Conservation (phyloP, 2,329 filamentous ascomycete genomes). For the Camillea tinctor region DNA sequence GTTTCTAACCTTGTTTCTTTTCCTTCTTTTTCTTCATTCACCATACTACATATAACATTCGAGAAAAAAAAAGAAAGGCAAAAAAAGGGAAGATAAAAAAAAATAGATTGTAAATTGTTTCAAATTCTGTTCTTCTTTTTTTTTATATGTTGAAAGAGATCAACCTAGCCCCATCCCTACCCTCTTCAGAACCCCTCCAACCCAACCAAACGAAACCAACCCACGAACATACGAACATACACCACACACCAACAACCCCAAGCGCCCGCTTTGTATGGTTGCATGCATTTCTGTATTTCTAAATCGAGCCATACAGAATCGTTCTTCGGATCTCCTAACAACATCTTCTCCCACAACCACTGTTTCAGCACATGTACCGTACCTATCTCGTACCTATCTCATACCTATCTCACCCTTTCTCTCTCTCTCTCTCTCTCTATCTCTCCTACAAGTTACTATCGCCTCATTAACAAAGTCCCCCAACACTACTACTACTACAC, state of each 20-base stretch:
- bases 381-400: no score
- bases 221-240: no score
- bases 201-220: no score
- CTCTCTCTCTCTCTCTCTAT: no score
- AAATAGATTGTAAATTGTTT: not conserved
- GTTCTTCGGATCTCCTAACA: conserved; percentile 2
- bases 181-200: not conserved
- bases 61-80: no score
- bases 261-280: not conserved
- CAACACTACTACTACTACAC: not conserved
- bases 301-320: not conserved
- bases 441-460: conserved; percentile 6
- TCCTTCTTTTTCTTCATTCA: no score
- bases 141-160: no score
- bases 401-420: no score
- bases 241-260: not conserved
- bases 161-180: no score
- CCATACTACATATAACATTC: no score
- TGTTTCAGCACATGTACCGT: conserved; percentile 18
- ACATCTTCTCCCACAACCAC: conserved; percentile 15
- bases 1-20: no score
- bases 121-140: not conserved
- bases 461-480: conserved; percentile 6
- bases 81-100: not conserved
- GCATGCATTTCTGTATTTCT: not conserved